Base-by-base conservation (phyloP, 2,329 filamentous ascomycete species). In the Fusarium nygamai region DNA sequence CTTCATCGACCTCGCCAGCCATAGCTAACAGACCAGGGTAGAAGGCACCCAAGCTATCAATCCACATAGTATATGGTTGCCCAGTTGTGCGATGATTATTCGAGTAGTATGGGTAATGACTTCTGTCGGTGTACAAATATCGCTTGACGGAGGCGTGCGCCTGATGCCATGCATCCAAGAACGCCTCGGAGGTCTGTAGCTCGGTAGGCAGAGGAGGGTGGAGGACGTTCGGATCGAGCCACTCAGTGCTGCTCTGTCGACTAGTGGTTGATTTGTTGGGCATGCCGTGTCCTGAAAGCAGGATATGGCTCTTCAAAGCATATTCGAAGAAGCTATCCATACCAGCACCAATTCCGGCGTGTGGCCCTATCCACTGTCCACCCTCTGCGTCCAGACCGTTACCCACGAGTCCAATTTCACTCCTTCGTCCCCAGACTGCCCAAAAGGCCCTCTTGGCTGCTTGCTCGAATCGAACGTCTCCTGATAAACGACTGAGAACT, bases 281-380 rank as follows among this genome's bases (percentile, higher is more conserved):
- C 69, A 87, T 81, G 20, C 86, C 87, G 66, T 93, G 90, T 3
- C 94, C 94, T 5, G 96, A 98, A 29, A 98, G 89, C 31, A 99
- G 84, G 68, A 99, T 93, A 80, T 98, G 92, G 24, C 95, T 95
- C 83, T 99, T 99, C 78, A 98, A 88, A 8, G 96, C 95, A 83
- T 99, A 99, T 84, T 99, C 96, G 79, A 98, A 98, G 84, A 99
- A 99, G 83, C 95, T 98, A 84, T 99, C 96, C 79, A 98, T 94
- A 44, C 96, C 96, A 13, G 96, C 96, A 57, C 96, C 96, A 76
- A 99, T 97, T 36, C 96, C 96, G n/a, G 96, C 92, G 81, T 94
- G 95, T 5, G 93, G 89, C 14, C 93, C 93, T 39, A 96, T 92
- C 96, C 96, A 99, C 75, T 93, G 88, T 1, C 96, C 96, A 34